A percentile compares a stretch with the other conserved stretches of the same genome.
phyloP scores from a whole-genome alignment of 2,329 filamentous ascomycete genomes.

The Pseudogymnoascus sp. region DNA sequence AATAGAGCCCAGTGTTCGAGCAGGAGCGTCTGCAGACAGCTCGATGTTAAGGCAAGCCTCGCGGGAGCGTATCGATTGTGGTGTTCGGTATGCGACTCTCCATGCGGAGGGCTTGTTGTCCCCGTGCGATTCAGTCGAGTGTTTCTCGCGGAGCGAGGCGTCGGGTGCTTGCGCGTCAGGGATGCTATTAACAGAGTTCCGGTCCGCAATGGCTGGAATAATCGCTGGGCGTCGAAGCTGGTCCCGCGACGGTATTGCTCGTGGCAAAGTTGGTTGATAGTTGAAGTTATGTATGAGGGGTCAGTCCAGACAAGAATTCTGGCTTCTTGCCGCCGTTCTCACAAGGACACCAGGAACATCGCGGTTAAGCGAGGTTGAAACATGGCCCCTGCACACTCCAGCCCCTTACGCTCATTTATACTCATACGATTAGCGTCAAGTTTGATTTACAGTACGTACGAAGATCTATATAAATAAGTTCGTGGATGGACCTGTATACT shows the following conservation, averaged over 20 bases:
- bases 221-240: background rate
- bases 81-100: slow-evolving; percentile 6
- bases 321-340: slow-evolving; percentile 7
- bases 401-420: slow-evolving; percentile 7
- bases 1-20: slow-evolving; percentile 8
- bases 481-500: background rate
- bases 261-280: background rate
- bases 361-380: slow-evolving; percentile 8
- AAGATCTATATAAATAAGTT: slow-evolving; percentile 6
- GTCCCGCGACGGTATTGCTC: background rate
- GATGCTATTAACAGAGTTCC: background rate
- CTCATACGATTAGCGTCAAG: slow-evolving; percentile 1
- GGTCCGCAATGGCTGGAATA: background rate
- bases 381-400: slow-evolving; percentile 9
- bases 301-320: slow-evolving; percentile 5
- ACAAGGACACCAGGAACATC: slow-evolving; percentile 8
- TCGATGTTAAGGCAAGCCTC: background rate
- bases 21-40: slow-evolving; percentile 5
- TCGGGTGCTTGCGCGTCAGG: background rate
- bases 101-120: slow-evolving; percentile 7
- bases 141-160: background rate
- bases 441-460: slow-evolving; percentile 9
- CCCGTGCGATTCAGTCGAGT: slow-evolving; percentile 2
- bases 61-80: background rate
- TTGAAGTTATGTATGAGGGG: slow-evolving; percentile 6